Conservation (phyloP, 345 rosid genomes). For the Punica granatum region DNA sequence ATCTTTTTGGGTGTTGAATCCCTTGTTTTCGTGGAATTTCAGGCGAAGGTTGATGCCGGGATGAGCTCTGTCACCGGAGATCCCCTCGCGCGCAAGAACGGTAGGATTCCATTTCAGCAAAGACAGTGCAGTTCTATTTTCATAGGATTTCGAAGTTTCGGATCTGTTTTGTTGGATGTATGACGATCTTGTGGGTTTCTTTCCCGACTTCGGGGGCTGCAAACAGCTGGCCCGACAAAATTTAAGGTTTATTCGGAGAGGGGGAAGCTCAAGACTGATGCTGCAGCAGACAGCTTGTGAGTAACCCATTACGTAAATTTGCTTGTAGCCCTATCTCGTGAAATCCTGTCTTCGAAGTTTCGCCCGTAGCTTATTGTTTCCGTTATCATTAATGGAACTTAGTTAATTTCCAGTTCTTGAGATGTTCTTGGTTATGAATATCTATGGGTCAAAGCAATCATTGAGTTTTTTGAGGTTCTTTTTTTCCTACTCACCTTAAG, state of each 20-base stretch:
- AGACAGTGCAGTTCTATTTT: not conserved
- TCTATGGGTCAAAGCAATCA: not conserved
- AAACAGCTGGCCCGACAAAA: slow-evolving; percentile 26
- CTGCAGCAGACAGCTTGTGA: slow-evolving; percentile 24
- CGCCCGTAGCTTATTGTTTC: not conserved
- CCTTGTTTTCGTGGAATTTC: not conserved
- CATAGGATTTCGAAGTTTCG: not conserved
- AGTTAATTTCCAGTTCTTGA: not conserved
- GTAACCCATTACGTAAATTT: slow-evolving; percentile 13
- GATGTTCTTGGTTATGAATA: not conserved
- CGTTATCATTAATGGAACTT: not conserved
- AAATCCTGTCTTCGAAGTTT: not conserved
- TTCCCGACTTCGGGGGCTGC: not conserved
- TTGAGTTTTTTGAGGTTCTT: not conserved
- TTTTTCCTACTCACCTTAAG: slow-evolving; percentile 3
- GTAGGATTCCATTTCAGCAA: slow-evolving; percentile 3
- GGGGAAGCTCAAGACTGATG: slow-evolving; percentile 28
- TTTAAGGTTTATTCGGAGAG: slow-evolving; percentile 42
- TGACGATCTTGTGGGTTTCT: not conserved
- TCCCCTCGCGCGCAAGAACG: slow-evolving; percentile 9
- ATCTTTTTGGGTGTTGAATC: not conserved
- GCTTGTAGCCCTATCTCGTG: no score
- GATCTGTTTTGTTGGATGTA: not conserved
- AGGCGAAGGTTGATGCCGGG: slow-evolving; percentile 1
- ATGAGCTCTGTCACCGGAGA: slow-evolving; percentile 10